Base-by-base conservation (phyloP, 352 stramenopile species). In the Globisporangium splendens region DNA sequence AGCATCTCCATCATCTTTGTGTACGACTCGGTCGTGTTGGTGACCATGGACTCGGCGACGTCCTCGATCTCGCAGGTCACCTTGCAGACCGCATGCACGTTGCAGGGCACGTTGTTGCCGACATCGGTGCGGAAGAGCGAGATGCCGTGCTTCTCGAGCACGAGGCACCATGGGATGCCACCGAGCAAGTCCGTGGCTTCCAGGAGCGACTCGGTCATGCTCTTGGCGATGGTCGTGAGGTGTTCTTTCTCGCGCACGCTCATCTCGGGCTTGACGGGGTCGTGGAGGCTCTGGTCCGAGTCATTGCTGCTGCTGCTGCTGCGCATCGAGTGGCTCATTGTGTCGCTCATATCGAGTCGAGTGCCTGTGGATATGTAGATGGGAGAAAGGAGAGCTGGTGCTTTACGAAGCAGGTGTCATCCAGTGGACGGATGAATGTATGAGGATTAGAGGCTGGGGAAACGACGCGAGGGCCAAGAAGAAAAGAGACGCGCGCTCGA, bases 1-100 rank as follows among this genome's bases (percentile, higher is more conserved):
- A 95, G 66, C 70, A 89, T 85, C 55, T 64, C 49, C 85, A 95
- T 95, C 85, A 93, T 95, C 46, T 73, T 73, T 62, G 91, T 93
- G 70, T 90, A 95, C 53, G 79, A 73, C 33, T 75, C 66, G n/a
- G 83, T 93, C 8, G 81, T 83, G 33, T 60, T 83, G 20, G 83
- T 92, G 65, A 95, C 89, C 62, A 95, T 82, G 14, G 79, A 91
- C 58, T 86, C 73, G 52, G 85, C 81, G 13, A 95, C 81, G 64
- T 95, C 81, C 57, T 92, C 74, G 60, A 95, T 93, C 28, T 88
- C 67, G 47, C 79, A 83, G 14, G 70, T 74, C 62, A 95, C 86
- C 67, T 90, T 91, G 67, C 78, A 90, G 28, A 90, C 82, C 1
- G 86, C 81, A 65, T 95, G 86, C n/a, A 95, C 83, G 50, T 95